phyloP scores from a whole-genome alignment of 2,329 filamentous ascomycete genomes.

The Colletotrichum camelliae region DNA sequence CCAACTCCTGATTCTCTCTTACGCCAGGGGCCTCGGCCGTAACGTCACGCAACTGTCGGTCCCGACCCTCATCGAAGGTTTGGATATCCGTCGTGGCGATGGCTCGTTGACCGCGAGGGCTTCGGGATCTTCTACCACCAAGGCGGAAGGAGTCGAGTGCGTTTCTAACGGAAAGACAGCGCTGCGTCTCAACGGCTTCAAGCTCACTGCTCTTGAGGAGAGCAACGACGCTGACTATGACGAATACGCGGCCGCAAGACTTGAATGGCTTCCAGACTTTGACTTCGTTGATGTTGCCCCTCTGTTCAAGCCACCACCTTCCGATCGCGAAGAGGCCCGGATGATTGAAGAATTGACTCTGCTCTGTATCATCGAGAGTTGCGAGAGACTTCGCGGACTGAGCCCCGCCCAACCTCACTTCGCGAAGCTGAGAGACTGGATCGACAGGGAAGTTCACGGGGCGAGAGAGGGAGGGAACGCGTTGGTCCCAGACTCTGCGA shows the following conservation, averaged over 20 bases:
- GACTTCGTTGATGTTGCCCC: background rate
- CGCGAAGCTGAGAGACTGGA: background rate
- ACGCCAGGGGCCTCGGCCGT: background rate
- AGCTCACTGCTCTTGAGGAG: background rate
- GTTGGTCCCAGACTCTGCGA: background rate
- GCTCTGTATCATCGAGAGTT: background rate
- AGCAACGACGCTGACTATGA: background rate
- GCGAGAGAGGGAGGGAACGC: background rate
- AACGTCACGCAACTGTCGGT: background rate
- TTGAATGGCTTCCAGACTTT: background rate
- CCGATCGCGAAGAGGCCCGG: rapidly evolving
- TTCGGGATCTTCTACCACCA: background rate
- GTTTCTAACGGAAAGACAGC: background rate
- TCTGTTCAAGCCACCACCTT: background rate
- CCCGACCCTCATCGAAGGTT: background rate
- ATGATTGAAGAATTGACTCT: background rate
- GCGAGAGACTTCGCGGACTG: background rate
- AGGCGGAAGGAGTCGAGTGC: background rate
- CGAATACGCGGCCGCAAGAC: background rate
- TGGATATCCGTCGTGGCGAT: background rate
- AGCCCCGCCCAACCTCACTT: background rate
- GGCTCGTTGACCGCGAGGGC: background rate
- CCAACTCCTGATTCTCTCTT: background rate
- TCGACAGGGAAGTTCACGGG: background rate
- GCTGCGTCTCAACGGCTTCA: background rate